Percentiles rank a stretch among this genome's conserved stretches.
Evolutionary conservation across 2,329 filamentous ascomycete genomes (phyloP).

Genomic region (Phialocephala subalpina): DNA sequence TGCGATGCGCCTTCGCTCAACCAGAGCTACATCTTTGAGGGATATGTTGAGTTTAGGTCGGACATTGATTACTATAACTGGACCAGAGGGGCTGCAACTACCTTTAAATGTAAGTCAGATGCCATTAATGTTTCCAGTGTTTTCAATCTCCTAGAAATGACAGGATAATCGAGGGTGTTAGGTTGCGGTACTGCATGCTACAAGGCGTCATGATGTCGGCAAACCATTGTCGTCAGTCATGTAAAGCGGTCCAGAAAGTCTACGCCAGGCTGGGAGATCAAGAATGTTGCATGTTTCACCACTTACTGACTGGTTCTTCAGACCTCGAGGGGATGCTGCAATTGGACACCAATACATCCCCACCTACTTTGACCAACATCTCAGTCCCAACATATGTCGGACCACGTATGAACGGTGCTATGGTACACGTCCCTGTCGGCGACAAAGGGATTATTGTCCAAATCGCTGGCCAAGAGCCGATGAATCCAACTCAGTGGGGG

Average conservation of each 20-base stretch:
- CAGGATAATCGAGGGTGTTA: too few species aligned
- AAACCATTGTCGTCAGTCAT: too few species aligned
- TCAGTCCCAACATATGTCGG: constrained; percentile 19
- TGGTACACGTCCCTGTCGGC: constrained; percentile 22
- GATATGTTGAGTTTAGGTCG: constrained; percentile 10
- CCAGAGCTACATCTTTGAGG: constrained; percentile 20
- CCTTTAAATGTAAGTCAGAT: constrained; percentile 16
- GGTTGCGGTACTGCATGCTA: too few species aligned
- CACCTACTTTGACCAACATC: constrained; percentile 18
- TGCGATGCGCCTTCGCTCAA: constrained; percentile 19
- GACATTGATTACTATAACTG: constrained; percentile 17
- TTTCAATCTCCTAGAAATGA: too few species aligned
- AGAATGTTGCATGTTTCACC: not conserved
- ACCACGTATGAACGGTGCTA: constrained; percentile 25
- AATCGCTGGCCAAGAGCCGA: constrained; percentile 19
- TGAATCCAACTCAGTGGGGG: constrained; percentile 17
- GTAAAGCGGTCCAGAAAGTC: too few species aligned
- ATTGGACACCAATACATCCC: constrained; percentile 7
- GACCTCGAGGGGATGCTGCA: constrained; percentile 19
- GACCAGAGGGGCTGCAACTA: not conserved
- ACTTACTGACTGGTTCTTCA: not conserved
- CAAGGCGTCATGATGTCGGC: too few species aligned
- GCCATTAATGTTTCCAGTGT: too few species aligned
- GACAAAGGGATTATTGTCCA: constrained; percentile 17
- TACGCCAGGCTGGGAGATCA: too few species aligned